phyloP scores from a whole-genome alignment of 1,139 yeast species.

The Candida dubliniensis region DNA sequence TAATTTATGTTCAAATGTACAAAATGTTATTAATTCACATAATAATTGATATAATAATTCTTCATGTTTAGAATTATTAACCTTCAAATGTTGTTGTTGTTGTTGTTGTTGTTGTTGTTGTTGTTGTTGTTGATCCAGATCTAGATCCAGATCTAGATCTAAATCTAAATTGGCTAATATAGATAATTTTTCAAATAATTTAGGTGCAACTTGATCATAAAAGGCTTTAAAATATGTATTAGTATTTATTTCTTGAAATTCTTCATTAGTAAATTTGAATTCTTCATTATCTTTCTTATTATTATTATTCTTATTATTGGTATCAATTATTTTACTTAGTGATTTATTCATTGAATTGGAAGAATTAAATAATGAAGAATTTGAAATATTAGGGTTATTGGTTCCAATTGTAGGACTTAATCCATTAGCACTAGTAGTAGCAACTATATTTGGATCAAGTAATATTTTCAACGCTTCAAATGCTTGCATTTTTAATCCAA shows the following conservation, averaged over 20 bases:
- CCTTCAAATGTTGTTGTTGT: conserved; percentile 14
- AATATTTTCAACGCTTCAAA: conserved; percentile 77
- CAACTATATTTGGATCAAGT: conserved; percentile 57
- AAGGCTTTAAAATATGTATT: conserved; percentile 58
- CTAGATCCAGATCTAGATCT: no score
- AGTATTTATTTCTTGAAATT: conserved; percentile 43
- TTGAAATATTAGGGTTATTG: neutral
- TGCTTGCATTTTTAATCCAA: conserved; percentile 79
- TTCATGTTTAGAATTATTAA: conserved; percentile 23
- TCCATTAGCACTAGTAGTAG: conserved; percentile 1
- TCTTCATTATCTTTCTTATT: neutral
- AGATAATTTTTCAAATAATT: conserved; percentile 50
- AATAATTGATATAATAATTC: conserved; percentile 58
- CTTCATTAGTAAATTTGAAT: conserved; percentile 17
- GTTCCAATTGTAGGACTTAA: conserved; percentile 1
- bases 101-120: conserved; percentile 11
- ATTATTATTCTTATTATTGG: no score
- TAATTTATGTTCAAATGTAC: conserved; percentile 63
- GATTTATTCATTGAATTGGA: neutral
- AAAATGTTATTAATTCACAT: conserved; percentile 68
- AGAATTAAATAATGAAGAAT: neutral
- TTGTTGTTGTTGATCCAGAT: conserved; percentile 9
- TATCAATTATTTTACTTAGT: no score
- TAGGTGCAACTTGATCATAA: conserved; percentile 61
- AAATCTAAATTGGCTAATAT: conserved; percentile 7